Base-by-base conservation (phyloP, 495 filamentous ascomycete genomes). In the Alectoria sarmentosa region DNA sequence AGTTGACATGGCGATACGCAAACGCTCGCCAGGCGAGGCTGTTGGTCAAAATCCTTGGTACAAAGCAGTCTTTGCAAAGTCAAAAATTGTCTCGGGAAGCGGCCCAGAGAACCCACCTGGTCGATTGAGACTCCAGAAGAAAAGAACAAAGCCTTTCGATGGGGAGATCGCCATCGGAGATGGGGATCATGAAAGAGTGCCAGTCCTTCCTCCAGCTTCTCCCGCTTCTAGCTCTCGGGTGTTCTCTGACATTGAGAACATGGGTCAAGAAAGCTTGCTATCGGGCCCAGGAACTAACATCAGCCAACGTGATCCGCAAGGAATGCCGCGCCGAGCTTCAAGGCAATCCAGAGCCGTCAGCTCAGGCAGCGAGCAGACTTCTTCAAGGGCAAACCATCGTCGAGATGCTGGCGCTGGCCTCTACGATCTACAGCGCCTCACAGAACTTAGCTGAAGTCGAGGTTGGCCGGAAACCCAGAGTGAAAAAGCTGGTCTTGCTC, bases 401-500 rank as follows among this genome's bases (percentile, higher is more conserved):
- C 28, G 15, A 26, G 21, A 41, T 46, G 52, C 48, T 15, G 38
- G 28, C 36, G 39, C 28, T 76, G 71, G 60, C 76, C 76, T 1
- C 81, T 32, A 54, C 14, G 34, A 54, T 54, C 28, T 32, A 3
- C 14, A 32, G 11, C 49, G 49, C 28, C 49, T 54, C 15, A 54
- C 49, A 32, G 49, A 54, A 15, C 49, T 14, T 54, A 54, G 49
- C 49, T 54, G 28, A 32, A 30, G 13, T 5, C 17, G 4, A 1
- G 14, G 11, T 54, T 32, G 11, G 28, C 11, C 28, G 49, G 14
- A 54, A 54, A 54, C 8, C 14, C 49, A 19, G 4, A 19, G 19
- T 54, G 28, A 6, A 32, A 17, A 32, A 28, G 13, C 49, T 54
- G 49, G 14, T 54, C 49, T 8, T 19, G 49, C 49, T 19, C 28